Evolutionary conservation across 140 eudicot species (phyloP).

Genomic region (Oenanthe javanica): DNA sequence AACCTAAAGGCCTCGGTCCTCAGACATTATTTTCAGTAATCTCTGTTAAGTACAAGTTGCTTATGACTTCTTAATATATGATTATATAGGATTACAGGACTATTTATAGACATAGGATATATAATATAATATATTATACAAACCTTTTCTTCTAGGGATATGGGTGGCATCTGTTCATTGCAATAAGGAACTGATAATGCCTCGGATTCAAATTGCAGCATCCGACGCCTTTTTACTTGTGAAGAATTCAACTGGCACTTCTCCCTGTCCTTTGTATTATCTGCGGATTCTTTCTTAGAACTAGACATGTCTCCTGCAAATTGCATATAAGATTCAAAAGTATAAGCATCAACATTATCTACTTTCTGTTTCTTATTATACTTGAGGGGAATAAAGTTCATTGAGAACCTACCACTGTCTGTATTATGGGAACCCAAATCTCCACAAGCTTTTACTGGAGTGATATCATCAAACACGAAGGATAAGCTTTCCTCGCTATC

Average conservation of each 20-base stretch:
- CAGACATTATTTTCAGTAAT: background rate
- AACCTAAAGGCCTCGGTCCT: background rate
- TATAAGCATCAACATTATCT: background rate
- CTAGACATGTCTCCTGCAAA: conserved; percentile 9
- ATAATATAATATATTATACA: background rate
- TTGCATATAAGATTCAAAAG: background rate
- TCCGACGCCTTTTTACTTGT: conserved; percentile 76
- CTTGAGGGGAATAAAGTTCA: background rate
- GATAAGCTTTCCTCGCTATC: conserved; percentile 42
- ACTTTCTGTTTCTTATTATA: background rate
- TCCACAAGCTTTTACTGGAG: conserved; percentile 74
- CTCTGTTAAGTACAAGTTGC: background rate
- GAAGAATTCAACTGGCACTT: conserved; percentile 29
- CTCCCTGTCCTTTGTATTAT: conserved; percentile 29
- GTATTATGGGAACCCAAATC: conserved; percentile 45
- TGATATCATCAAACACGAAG: conserved; percentile 51
- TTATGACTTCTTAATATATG: background rate
- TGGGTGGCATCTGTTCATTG: conserved; percentile 40
- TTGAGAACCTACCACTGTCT: conserved; percentile 29
- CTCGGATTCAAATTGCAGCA: conserved; percentile 67
- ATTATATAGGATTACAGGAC: background rate
- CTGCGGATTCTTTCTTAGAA: conserved; percentile 29
- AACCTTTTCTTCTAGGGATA: conserved; percentile 65
- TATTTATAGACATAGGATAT: background rate
- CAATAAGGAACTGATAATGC: conserved; percentile 35